These are phyloP conservation scores for Mimosa pudica DNA, from an alignment of 306 rosid species.

Conservation along the genomic window DNA sequence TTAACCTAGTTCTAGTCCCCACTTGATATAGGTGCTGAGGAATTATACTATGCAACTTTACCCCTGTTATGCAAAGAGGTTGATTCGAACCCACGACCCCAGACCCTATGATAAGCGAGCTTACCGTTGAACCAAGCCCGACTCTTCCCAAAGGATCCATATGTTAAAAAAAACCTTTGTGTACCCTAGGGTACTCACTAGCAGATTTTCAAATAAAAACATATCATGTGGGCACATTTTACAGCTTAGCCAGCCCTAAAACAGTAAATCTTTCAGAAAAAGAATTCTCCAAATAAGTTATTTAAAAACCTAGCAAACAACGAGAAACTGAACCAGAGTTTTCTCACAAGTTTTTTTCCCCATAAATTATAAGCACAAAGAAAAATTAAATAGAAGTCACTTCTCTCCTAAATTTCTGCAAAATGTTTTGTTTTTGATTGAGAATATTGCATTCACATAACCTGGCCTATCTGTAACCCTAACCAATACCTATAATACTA, in stretches of 20 bases:
- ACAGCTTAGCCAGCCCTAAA: neutral
- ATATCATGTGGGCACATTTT: neutral
- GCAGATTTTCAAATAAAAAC: neutral
- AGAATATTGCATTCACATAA: constrained; percentile 29
- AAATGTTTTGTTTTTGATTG: neutral
- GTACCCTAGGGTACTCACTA: neutral
- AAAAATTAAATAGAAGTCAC: constrained; percentile 11
- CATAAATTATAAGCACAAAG: neutral
- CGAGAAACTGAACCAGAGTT: neutral
- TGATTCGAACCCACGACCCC: too few relatives aligned
- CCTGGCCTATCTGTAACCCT: constrained; percentile 13
- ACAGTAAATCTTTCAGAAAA: neutral
- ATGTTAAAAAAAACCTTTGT: neutral
- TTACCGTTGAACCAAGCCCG: too few relatives aligned
- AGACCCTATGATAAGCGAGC: too few relatives aligned
- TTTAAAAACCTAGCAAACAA: neutral
- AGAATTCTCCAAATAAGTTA: neutral
- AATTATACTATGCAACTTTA: too few relatives aligned
- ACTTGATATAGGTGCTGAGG: too few relatives aligned
- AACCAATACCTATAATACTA: constrained; percentile 16
- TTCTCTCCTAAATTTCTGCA: neutral
- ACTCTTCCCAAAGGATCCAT: constrained; percentile 1
- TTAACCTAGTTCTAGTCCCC: too few relatives aligned
- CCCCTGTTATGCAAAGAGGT: too few relatives aligned
- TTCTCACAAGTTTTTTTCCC: neutral